phyloP scores from a whole-genome alignment of 768 basidiomycete genomes.

The Termitomyces sp. region DNA sequence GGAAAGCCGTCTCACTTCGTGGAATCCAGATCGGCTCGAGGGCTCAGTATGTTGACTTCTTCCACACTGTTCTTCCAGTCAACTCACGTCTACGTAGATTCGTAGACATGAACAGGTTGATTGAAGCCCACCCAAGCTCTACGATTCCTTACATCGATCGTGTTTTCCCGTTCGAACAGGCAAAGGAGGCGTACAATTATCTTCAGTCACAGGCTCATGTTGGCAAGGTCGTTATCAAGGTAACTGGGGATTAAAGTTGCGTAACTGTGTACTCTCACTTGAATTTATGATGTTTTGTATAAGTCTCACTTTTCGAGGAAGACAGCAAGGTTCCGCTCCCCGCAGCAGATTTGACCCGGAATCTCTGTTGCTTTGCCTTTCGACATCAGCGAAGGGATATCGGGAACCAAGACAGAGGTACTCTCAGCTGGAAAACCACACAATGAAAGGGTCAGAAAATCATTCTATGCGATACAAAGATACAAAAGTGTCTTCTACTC shows the following conservation, averaged over 20 bases:
- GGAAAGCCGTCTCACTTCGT: slow-evolving; percentile 38
- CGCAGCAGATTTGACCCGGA: too few relatives aligned
- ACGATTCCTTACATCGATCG: slow-evolving; percentile 53
- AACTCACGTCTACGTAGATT: slow-evolving; percentile 31
- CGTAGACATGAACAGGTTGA: slow-evolving; percentile 47
- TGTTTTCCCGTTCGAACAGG: slow-evolving; percentile 56
- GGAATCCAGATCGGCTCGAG: slow-evolving; percentile 57
- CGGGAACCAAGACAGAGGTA: too few relatives aligned
- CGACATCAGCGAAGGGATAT: too few relatives aligned
- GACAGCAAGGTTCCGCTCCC: too few relatives aligned
- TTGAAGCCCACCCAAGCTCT: slow-evolving; percentile 35
- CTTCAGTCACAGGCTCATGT: slow-evolving; percentile 53
- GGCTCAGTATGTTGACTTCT: slow-evolving; percentile 38
- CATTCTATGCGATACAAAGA: not conserved
- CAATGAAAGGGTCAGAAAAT: too few relatives aligned
- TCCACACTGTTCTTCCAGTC: not conserved
- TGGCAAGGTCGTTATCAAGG: slow-evolving; percentile 58
- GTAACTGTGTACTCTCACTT: too few relatives aligned
- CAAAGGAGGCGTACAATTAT: slow-evolving; percentile 48
- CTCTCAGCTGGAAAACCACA: too few relatives aligned
- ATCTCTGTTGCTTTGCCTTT: too few relatives aligned
- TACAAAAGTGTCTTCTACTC: not conserved
- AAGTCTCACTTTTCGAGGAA: too few relatives aligned
- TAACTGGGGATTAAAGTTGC: slow-evolving; percentile 18
- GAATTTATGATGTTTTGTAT: too few relatives aligned